Evolutionary conservation across 208 protist species (phyloP), one percentile per base, ranked within the genome.

Genomic region (Acanthamoeba sp.): DNA sequence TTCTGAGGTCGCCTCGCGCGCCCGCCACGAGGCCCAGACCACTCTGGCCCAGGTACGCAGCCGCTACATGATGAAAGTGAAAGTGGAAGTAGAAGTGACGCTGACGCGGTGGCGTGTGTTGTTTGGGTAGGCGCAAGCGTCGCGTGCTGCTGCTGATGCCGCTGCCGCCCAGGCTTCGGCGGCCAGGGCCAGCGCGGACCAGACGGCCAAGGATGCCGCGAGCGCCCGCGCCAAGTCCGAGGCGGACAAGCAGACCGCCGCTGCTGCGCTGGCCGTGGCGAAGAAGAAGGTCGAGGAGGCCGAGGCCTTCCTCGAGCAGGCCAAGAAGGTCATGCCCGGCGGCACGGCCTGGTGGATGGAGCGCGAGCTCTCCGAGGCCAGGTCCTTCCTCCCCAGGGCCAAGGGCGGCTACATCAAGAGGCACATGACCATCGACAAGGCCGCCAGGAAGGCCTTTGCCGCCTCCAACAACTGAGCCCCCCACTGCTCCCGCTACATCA

Each of bases 261-360:
- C 40, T 9, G 78, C 78, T 5, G 78, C 78, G 22, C 36, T 87
- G 34, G 78, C 40, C 45, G 78, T 29, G 4, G 78, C 78, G 12
- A 24, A 87, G 50, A 50, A 16, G 78, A 87, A 59, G 45, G 40
- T 87, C n/a, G 78, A 87, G 36, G 50, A 87, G 42, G 78, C 78
- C 34, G 27, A 87, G 78, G 78, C 78, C 34, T 87, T 62, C 78
- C 78, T 87, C 14, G 78, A 87, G 40, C 29, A 87, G n/a, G 78
- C 50, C 40, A 87, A 59, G 40, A 87, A 87, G 40, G 29, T 22
- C 36, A 32, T 59, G 50, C 50, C 78, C 10, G 14, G 24, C 36
- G 66, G 66, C 66, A 40, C 32, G 10, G 5, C 36, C n/a, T 76
- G 66, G 66, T 76, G 66, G 66, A 76, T 76, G 66, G 66, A 76